Base-by-base conservation (phyloP, 805 yeast genomes). In the Jamesozyma gamospora region DNA sequence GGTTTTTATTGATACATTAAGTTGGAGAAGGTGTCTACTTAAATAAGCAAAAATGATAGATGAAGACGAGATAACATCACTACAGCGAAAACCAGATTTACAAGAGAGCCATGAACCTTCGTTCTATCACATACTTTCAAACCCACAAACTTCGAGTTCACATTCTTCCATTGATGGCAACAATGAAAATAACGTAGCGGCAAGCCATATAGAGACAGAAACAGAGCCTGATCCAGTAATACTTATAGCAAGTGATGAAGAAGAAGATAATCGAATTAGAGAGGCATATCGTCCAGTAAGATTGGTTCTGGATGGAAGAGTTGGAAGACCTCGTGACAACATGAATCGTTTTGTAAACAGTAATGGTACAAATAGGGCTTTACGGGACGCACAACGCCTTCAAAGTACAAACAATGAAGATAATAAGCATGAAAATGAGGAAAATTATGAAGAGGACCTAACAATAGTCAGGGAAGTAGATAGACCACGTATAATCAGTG, bases 231-330 rank as follows among this genome's bases (percentile, higher is more conserved):
- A 41, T 36, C 39, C 44, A 28, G 48, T 51, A 14, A 52, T 55
- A 18, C 44, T 53, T 30, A 52, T 55, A 15, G 60, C 51, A 10
- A 55, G 59, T 40, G 62, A 53, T 39, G 48, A 49, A 3, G 60
- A 56, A 11, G 58, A 51, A 18, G 60, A 54, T 28, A 43, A 37
- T 13, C 45, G 44, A 14, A 45, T 46, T 21, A 27, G 43, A 18
- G 42, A 44, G 12, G 51, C 42, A 5, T 40, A 34, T 29, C 35
- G 41, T 18, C 49, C 41, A 6, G 24, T 35, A 11, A 42, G 51
- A 18, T 32, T 48, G 15, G 38, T 37, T 16, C 47, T 40, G 3
- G 55, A 45, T 34, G 28, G 46, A n/a, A 32, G 48, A 9, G 12
- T 41, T 12, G 36, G 42, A 18, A 45, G 51, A 28, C 51, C 48